Base-by-base conservation (phyloP, 2,329 filamentous ascomycete genomes). In the Pseudonectria foliicola region DNA sequence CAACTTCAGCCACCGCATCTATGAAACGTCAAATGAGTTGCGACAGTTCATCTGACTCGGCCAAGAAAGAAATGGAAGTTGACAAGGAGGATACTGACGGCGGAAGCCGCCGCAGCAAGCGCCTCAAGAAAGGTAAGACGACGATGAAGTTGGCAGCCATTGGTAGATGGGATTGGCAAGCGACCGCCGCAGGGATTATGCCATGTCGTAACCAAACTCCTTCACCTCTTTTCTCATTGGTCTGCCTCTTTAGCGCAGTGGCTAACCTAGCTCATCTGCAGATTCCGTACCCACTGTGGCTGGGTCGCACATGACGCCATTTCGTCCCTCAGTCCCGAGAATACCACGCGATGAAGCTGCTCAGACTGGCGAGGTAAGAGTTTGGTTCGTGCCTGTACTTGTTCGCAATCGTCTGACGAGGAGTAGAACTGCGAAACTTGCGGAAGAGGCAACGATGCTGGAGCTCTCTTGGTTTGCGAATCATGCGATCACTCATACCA, bases 231-330 rank as follows among this genome's bases (percentile, higher is more conserved):
- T 27, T 37, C 35, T 49, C 25, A 50, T 52, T 55, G 42, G 52
- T 18, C 33, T 25, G 12, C 5, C 6, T 15, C 10, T 10, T 29
- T 35, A 27, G 18, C 13, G 15, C 29, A 29, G 23, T 38, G 30
- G 32, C 49, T 53, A 45, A 53, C 43, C 49, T 40, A 40, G 39
- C 37, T 25, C 15, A 35, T 29, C 38, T 41, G 31, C 44, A 56
- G 75, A 78, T 61, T 67, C 70, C 28, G 75, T 81, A 25, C 87
- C 90, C 28, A 95, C 86, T 24, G 87, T 98, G 48, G 88, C 88
- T 45, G 92, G 92, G 35, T 96, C 90, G 34, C 88, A 96, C 63
- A 96, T 96, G 88, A 92, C 86, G 42, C 77, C 90, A 53, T 88
- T 94, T 55, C 85, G 90, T 34, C 86, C 90, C 37, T 81, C 84